Evolutionary conservation across 202 grass and related monocot species (phyloP).

Genomic region (Hordeum pubiflorum): DNA sequence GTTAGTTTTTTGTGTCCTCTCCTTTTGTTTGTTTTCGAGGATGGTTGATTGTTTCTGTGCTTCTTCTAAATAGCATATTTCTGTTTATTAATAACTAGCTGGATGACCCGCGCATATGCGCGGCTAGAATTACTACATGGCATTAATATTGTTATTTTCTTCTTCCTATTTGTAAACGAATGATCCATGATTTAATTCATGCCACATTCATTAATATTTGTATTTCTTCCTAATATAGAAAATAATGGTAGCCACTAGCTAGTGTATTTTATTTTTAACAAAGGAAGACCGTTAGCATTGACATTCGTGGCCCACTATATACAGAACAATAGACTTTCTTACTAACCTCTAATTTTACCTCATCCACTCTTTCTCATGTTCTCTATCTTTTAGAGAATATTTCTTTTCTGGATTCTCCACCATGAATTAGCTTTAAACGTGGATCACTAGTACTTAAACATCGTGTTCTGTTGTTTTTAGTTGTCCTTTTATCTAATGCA

Average conservation of each 20-base stretch:
- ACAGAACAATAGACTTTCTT: not conserved
- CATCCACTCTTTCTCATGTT: not conserved
- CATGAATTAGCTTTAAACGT: not conserved
- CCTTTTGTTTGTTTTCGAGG: not conserved
- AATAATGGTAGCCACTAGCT: not conserved
- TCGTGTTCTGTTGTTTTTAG: not conserved
- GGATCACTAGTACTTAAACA: not conserved
- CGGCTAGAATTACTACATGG: not conserved
- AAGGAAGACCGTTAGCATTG: not conserved
- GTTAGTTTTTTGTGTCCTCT: not conserved
- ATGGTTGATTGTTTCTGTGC: not conserved
- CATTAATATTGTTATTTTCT: not conserved
- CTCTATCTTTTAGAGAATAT: not conserved
- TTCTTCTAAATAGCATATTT: not conserved
- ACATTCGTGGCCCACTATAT: not conserved
- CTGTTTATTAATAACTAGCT: not conserved
- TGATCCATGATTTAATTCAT: not conserved
- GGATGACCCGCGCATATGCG: not conserved
- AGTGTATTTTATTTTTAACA: not conserved
- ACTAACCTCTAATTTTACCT: not conserved
- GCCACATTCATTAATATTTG: not conserved
- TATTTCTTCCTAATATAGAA: not conserved
- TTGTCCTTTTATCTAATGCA: not conserved
- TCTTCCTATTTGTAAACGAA: not conserved
- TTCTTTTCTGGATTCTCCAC: not conserved